phyloP scores from a whole-genome alignment of 257 asterid species.

The Solanum acaule region DNA sequence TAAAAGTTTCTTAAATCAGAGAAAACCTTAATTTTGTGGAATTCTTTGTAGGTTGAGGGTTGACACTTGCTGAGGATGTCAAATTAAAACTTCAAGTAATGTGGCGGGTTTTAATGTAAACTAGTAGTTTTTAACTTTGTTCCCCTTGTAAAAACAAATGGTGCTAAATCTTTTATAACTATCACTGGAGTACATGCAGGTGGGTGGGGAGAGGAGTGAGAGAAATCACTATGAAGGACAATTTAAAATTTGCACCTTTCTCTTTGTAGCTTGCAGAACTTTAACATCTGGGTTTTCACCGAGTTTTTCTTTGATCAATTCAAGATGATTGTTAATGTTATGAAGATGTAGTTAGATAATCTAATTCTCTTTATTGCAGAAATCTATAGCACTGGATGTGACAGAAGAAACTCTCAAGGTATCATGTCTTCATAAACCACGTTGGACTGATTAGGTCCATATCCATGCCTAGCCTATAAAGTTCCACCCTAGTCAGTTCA shows the following conservation, averaged over 20 bases:
- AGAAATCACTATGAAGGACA: not conserved
- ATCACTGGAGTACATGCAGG: not conserved
- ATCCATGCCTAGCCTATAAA: not conserved
- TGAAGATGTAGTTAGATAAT: slow-evolving; percentile 8
- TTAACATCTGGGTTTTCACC: not conserved
- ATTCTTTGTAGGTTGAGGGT: not conserved
- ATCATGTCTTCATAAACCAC: slow-evolving; percentile 14
- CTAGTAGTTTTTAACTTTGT: not conserved
- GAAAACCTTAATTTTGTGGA: not conserved
- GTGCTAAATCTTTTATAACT: not conserved
- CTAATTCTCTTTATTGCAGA: slow-evolving; percentile 54
- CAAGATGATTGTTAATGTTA: not conserved
- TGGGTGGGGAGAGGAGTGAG: not conserved
- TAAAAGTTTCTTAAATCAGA: not conserved
- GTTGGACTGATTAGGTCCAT: not conserved
- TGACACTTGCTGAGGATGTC: not conserved
- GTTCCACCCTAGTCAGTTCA: not conserved
- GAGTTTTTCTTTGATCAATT: not conserved
- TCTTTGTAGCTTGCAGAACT: not conserved
- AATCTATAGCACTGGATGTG: slow-evolving; percentile 70
- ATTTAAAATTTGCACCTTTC: not conserved
- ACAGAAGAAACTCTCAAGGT: slow-evolving; percentile 91
- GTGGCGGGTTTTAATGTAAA: not conserved
- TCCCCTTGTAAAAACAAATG: not conserved
- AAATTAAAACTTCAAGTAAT: not conserved